Evolutionary conservation across 768 basidiomycete genomes (phyloP).

Genomic region (Lactifluus rugatus): DNA sequence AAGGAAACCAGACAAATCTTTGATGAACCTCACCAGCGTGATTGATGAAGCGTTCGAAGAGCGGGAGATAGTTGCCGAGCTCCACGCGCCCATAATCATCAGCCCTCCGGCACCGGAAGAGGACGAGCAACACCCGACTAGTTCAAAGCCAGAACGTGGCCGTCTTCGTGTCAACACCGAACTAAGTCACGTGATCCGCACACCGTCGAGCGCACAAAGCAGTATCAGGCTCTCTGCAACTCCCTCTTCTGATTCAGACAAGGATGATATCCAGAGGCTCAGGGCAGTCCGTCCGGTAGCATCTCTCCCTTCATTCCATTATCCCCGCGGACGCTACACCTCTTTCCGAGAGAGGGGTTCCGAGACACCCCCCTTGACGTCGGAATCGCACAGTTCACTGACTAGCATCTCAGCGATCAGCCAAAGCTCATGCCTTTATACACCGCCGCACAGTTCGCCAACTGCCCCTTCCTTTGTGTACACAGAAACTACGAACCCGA

Average conservation of each 20-base stretch:
- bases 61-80: constrained; percentile 6
- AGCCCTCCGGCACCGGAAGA: neutral
- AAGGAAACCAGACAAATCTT: neutral
- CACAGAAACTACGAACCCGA: neutral
- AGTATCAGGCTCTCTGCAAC: neutral
- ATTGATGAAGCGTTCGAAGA: constrained; percentile 10
- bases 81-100: constrained; percentile 5
- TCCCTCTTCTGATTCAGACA: constrained; percentile 4
- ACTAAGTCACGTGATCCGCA: neutral
- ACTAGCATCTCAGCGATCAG: constrained; percentile 10
- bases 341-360: neutral
- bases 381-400: constrained; percentile 26
- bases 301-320: constrained; percentile 10
- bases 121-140: neutral
- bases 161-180: neutral
- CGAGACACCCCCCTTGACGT: constrained; percentile 13
- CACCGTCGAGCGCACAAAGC: neutral
- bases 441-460: constrained; percentile 20
- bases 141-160: neutral
- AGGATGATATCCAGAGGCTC: neutral
- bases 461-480: neutral
- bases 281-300: neutral
- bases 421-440: constrained; percentile 3
- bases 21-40: neutral
- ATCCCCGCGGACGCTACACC: neutral